Evolutionary conservation across 2,329 filamentous ascomycete species (phyloP).

Genomic region (Fusarium hainanense): DNA sequence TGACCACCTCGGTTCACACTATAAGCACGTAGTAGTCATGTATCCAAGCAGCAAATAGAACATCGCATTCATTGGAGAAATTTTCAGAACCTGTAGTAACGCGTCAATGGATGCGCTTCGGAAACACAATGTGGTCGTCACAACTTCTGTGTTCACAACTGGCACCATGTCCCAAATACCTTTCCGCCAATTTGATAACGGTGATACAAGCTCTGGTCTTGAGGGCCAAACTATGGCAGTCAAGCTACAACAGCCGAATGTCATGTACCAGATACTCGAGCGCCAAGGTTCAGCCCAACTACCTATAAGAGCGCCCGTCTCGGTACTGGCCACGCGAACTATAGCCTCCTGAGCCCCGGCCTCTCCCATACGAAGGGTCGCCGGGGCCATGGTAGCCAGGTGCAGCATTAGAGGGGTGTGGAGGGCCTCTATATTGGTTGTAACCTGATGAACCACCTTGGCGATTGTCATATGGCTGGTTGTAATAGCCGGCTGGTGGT

Average conservation of each 20-base stretch:
- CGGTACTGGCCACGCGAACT: constrained; percentile 35
- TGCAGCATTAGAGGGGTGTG: constrained; percentile 24
- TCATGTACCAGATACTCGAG: not conserved
- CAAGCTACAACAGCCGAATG: not conserved
- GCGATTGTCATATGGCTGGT: constrained; percentile 26
- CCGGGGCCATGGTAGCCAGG: constrained; percentile 38
- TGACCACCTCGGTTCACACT: not conserved
- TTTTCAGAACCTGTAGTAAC: not conserved
- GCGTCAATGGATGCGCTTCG: not conserved
- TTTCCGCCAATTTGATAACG: not conserved
- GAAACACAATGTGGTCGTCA: not conserved
- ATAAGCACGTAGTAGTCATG: not conserved
- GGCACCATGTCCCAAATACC: not conserved
- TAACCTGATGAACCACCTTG: constrained; percentile 36
- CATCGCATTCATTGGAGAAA: not conserved
- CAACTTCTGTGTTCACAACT: not conserved
- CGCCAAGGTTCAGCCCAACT: not conserved
- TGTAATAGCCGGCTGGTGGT: constrained; percentile 43
- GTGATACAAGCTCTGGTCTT: not conserved
- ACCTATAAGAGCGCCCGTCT: constrained; percentile 43
- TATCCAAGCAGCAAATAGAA: not conserved
- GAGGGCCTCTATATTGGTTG: constrained; percentile 36
- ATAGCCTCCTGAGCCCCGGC: constrained; percentile 35
- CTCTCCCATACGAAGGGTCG: constrained; percentile 31
- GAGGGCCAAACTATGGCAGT: not conserved